phyloP scores from a whole-genome alignment of 129 eudicot genomes.

The Erigeron canadensis region DNA sequence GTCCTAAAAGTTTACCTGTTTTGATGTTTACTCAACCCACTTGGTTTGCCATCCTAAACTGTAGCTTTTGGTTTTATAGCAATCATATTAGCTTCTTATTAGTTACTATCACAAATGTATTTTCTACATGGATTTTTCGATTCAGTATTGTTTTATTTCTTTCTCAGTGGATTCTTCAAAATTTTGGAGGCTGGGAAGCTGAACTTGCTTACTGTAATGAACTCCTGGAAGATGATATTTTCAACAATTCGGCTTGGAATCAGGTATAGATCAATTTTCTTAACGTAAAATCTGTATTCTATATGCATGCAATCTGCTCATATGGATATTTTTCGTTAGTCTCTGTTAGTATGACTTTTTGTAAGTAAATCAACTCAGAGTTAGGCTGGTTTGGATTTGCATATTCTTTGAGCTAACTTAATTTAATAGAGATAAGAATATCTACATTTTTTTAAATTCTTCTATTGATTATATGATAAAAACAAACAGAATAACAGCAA shows the following conservation, averaged over 20 bases:
- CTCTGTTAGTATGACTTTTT: constrained; percentile 2
- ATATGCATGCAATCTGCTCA: not conserved
- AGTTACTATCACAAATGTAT: not conserved
- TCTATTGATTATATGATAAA: no score
- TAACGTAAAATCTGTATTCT: not conserved
- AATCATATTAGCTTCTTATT: constrained; percentile 1
- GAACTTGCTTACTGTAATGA: constrained; percentile 81
- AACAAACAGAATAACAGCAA: no score
- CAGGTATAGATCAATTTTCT: constrained; percentile 50
- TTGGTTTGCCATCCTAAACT: not conserved
- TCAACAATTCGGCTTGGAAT: constrained; percentile 99
- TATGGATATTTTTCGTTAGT: not conserved
- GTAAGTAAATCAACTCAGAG: not conserved
- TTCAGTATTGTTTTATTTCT: not conserved
- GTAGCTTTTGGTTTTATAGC: not conserved
- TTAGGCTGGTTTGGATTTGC: not conserved
- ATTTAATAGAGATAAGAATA: no score
- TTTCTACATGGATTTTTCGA: constrained; percentile 2
- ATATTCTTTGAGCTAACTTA: not conserved
- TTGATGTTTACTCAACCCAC: not conserved
- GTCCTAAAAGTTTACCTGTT: not conserved
- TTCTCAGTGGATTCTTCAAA: constrained; percentile 90
- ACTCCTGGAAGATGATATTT: constrained; percentile 78
- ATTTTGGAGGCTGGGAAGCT: constrained; percentile 97
- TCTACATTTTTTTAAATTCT: no score